Evolutionary conservation across 2,329 filamentous ascomycete species (phyloP).

Genomic region (Reticulascus tulasneorum): DNA sequence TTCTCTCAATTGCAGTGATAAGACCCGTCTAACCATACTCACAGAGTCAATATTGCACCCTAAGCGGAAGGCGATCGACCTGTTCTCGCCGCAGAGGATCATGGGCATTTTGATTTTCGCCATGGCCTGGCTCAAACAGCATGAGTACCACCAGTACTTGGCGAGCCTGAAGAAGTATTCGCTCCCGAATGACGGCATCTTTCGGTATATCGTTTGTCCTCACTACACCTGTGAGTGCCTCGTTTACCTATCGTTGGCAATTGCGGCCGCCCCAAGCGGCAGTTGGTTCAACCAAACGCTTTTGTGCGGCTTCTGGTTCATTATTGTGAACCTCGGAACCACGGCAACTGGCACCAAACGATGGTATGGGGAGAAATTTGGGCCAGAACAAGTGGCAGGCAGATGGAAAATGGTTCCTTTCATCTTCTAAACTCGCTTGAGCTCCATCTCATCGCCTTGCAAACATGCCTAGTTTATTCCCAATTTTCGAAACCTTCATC

Average conservation of each 20-base stretch:
- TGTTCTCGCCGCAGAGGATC: slow-evolving; percentile 33
- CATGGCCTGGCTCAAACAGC: slow-evolving; percentile 67
- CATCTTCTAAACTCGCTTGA: slow-evolving; percentile 44
- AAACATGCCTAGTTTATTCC: slow-evolving; percentile 59
- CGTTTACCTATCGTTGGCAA: slow-evolving; percentile 75
- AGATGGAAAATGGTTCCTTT: slow-evolving; percentile 77
- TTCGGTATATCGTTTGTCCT: slow-evolving; percentile 71
- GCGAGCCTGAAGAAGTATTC: slow-evolving; percentile 76
- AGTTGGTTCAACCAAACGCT: slow-evolving; percentile 68
- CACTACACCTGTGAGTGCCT: slow-evolving; percentile 89
- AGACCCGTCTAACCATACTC: no score
- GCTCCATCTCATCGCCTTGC: slow-evolving; percentile 29
- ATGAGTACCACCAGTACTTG: slow-evolving; percentile 68
- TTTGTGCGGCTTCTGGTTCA: slow-evolving; percentile 66
- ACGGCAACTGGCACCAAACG: slow-evolving; percentile 73
- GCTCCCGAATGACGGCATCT: slow-evolving; percentile 69
- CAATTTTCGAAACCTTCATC: slow-evolving; percentile 71
- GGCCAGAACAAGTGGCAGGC: slow-evolving; percentile 53
- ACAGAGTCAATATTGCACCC: background rate
- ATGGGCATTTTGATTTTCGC: slow-evolving; percentile 62
- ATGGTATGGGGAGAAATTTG: slow-evolving; percentile 80
- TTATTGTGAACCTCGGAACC: slow-evolving; percentile 72
- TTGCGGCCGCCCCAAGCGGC: slow-evolving; percentile 68
- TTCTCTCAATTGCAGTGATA: background rate
- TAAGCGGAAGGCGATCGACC: background rate